Evolutionary conservation across 441 rosid genomes (phyloP), one percentile per base, ranked within the genome.

Genomic region (Euphorbia corollata): DNA sequence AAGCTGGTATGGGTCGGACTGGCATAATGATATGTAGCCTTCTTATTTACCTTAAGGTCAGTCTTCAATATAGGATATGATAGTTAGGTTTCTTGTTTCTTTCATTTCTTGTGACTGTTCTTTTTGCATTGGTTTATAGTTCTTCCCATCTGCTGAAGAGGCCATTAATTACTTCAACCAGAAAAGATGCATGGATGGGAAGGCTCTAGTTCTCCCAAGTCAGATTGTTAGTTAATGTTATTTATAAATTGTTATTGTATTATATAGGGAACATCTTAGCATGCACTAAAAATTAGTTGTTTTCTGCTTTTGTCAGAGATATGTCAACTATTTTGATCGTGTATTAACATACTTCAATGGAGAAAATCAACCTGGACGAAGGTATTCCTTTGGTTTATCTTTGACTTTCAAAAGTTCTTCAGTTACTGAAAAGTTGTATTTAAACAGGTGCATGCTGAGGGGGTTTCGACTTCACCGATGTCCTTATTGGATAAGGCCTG

Each of bases 1-100:
- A 91, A 74, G 97, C 96, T 38, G 96, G 94, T 30, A 83, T 91
- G 93, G 96, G 80, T 61, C 87, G 97, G 77, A 91, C 96, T 20
- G 97, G 97, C 34, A 65, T 91, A 69, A 91, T 91, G 97, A 85
- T 86, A 61, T 86, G 94, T 67, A 79, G 94, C 76, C 92, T 91
- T 75, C 96, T 91, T 68, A 74, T 89, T 47, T 86, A 58, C 77
- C 83, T 91, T 63, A 89, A 91, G 94, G 96, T 91, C 65, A 74
- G 70, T 47, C 56, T 30, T 63, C 18, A 8, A 69, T 34, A 57
- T 61, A 58, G 48, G 34, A 59, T 55, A 45, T 18, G 23, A 11
- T 54, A 27, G 38, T 23, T 55, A 6, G 68, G 59, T 20, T 10
- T 15, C 15, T 63, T 32, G 13, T 30, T 19, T 13, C 61, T 43